Evolutionary conservation across 805 yeast species (phyloP).

Genomic region (Cyberlindnera xishuangbannaensis): DNA sequence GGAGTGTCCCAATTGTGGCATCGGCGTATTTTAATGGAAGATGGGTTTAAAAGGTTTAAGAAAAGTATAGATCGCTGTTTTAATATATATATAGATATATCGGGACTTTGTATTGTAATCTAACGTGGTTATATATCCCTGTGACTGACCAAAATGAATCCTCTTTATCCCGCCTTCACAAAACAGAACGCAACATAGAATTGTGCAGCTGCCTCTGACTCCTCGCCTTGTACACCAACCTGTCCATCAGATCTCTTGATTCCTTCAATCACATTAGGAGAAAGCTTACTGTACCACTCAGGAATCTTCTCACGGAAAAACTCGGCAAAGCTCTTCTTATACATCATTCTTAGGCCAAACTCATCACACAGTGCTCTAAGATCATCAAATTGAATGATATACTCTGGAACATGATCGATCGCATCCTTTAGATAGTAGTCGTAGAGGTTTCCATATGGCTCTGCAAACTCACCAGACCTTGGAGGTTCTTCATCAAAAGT

Average conservation of each 20-base stretch:
- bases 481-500: constrained; percentile 77
- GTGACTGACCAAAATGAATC: too few species aligned
- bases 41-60: too few species aligned
- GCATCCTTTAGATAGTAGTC: constrained; percentile 85
- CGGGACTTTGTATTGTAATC: too few species aligned
- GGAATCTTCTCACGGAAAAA: constrained; percentile 79
- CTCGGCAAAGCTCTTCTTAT: constrained; percentile 72
- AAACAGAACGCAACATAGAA: constrained; percentile 83
- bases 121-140: too few species aligned
- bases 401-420: constrained; percentile 94
- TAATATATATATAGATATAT: too few species aligned
- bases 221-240: constrained; percentile 83
- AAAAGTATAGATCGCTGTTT: too few species aligned
- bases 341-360: constrained; percentile 65
- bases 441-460: constrained; percentile 81
- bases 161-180: constrained; percentile 47
- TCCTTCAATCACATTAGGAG: constrained; percentile 59
- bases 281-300: constrained; percentile 48
- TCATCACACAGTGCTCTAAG: constrained; percentile 81
- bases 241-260: constrained; percentile 63
- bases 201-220: constrained; percentile 73
- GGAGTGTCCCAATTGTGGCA: constrained; percentile 7
- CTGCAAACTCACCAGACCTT: constrained; percentile 62
- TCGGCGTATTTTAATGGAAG: constrained; percentile 4
- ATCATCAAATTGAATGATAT: constrained; percentile 90